Evolutionary conservation across 768 basidiomycete genomes (phyloP), one percentile per base, ranked within the genome.

Genomic region (Myochromella boudieri): DNA sequence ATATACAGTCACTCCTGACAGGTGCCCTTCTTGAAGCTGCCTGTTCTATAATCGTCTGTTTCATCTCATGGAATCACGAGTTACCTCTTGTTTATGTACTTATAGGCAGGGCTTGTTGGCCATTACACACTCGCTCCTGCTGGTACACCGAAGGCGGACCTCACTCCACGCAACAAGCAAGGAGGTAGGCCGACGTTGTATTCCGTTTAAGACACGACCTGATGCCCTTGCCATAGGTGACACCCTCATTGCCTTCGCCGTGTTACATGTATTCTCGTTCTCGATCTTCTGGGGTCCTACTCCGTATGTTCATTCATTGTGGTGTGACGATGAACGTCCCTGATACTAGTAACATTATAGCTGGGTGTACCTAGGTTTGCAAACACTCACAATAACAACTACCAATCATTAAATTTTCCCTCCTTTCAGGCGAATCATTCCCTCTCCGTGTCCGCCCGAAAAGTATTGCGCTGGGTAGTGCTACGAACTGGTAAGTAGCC

Each of bases 361-460:
- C 48, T 83, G 81, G 81, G 86, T 87, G 5, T 87, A 87, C 57
- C 76, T 87, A 25, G 85, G 67, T 61, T 54, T 20, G 22, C 28
- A 17, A 11, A 15, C 15, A 14, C 12, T 20, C n/a, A 7, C 7
- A 17, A 20, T 42, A 0, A 6, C 20, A 41, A 4, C 12, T 6
- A 3, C 7, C 4, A 11, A 18, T 9, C n/a, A 25, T 2, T 2
- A 11, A 34, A 15, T 4, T 37, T 15, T 37, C 6, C 15, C n/a
- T 26, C 32, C 10, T 6, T 29, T 10, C 39, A 58, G 65, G 85
- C 42, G 87, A 90, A 70, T 84, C 81, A 15, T 91, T 90, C 77
- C 89, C 87, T 11, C 78, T 91, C 18, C 82, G 87, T 37, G 84
- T 91, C 36, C 77, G 87, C 46, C 77, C 89, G 5, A 89, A 89